Evolutionary conservation across 2,329 filamentous ascomycete genomes (phyloP), one percentile per base, ranked within the genome.

Genomic region (Pseudogymnoascus sp.): DNA sequence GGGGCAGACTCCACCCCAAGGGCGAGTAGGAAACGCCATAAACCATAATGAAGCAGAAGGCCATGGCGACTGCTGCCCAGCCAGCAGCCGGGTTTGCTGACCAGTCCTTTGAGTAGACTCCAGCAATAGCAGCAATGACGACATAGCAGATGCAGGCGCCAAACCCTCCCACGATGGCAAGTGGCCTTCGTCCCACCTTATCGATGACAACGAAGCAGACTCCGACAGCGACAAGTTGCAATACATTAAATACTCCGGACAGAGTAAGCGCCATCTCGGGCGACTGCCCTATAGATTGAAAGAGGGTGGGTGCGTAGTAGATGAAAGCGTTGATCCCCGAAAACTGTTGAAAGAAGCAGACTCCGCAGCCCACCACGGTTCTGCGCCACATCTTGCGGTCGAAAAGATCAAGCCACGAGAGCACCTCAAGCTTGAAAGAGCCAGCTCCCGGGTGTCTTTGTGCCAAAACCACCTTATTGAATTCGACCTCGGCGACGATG

Each of bases 41-140:
- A 1, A 79, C 77, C 18, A 86, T 72, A 69, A 87, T 82, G 69
- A 86, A 87, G 53, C 87, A 78, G 61, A 86, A 77, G 3, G 83
- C 71, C 64, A 83, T 78, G 0, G 79, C 79, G 0, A 83, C 79
- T 12, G 76, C 78, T 14, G 75, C 75, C 81, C 81, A 84, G 7
- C 83, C 83, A 63, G 80, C 76, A 0, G 76, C 71, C 2, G 75
- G 72, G 68, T 85, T 80, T 2, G 74, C 69, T 0, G 75, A 68
- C 81, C 81, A 84, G 64, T 80, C 72, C 8, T 77, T 67, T 4
- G 76, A 76, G 68, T 78, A 85, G n/a, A 78, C 73, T 2, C 80
- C 82, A 4, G 84, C 80, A 18, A 86, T 71, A 3, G 80, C 72
- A 0, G 82, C 80, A 37, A 84, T 82, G 53, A 81, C 74, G 42